phyloP scores from a whole-genome alignment of 2,329 filamentous ascomycete genomes.

The Scedosporium aurantiacum region DNA sequence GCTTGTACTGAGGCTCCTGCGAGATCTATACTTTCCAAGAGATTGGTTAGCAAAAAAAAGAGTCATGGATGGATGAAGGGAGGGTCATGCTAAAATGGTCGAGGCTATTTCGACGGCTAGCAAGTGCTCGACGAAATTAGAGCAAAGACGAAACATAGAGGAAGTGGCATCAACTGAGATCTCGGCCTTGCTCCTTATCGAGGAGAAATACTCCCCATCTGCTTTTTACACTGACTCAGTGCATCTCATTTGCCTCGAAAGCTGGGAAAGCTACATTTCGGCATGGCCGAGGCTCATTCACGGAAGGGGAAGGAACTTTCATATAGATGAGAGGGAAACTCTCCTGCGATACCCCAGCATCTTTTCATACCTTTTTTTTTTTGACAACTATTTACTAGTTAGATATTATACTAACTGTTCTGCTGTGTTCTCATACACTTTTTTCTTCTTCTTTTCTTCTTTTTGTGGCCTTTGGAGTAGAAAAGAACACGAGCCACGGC shows the following conservation, averaged over 20 bases:
- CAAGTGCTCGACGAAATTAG: too few species aligned
- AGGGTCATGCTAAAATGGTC: not conserved
- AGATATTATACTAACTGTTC: not conserved
- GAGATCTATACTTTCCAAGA: not conserved
- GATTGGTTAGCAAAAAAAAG: not conserved
- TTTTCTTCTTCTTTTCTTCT: not conserved
- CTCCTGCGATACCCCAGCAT: not conserved
- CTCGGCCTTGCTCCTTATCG: too few species aligned
- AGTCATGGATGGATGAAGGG: not conserved
- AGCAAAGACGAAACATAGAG: too few species aligned
- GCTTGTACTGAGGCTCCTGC: constrained; percentile 27
- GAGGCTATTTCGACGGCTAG: too few species aligned
- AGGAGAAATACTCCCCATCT: too few species aligned
- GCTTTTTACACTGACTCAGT: too few species aligned
- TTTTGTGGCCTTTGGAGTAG: not conserved
- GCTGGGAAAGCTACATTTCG: too few species aligned
- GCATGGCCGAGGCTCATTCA: too few species aligned
- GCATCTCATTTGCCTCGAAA: too few species aligned
- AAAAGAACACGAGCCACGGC: not conserved
- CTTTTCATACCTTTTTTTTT: not conserved
- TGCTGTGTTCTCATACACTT: not conserved
- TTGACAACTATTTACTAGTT: not conserved
- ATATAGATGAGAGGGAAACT: not conserved
- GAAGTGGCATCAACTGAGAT: too few species aligned
- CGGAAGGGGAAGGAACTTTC: too few species aligned